These are phyloP conservation scores for Sporisorium graminicola DNA, from an alignment of 1,284 basidiomycete genomes.

Conservation along the genomic window DNA sequence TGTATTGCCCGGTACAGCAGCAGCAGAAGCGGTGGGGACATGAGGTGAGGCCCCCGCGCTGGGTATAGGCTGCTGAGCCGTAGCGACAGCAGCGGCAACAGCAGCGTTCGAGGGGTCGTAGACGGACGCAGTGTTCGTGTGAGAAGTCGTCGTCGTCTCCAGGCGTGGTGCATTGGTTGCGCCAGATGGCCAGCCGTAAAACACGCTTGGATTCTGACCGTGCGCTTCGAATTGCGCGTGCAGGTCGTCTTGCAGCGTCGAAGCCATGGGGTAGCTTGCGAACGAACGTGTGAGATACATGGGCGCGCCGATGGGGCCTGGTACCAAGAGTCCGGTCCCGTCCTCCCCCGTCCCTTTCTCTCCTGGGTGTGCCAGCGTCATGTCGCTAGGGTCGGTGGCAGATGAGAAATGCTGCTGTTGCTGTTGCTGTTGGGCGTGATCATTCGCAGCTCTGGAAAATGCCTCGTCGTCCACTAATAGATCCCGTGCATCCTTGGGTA, in stretches of 20 bases:
- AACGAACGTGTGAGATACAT: constrained; percentile 36
- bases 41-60: not conserved
- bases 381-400: not conserved
- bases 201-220: constrained; percentile 27
- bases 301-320: constrained; percentile 45
- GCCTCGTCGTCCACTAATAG: not conserved
- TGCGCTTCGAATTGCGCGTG: constrained; percentile 37
- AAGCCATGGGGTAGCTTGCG: constrained; percentile 16
- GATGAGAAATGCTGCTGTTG: not conserved
- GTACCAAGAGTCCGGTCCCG: constrained; percentile 14
- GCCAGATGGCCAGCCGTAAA: constrained; percentile 31
- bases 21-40: not conserved
- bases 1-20: not conserved
- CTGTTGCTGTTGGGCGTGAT: not conserved
- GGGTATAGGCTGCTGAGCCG: not conserved
- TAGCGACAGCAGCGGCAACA: not conserved
- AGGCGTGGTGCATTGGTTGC: not conserved
- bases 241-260: constrained; percentile 31
- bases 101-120: not conserved
- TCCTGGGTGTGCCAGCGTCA: constrained; percentile 5
- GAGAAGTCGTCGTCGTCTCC: not conserved
- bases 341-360: constrained; percentile 9
- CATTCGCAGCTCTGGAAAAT: not conserved
- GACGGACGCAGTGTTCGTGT: not conserved
- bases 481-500: constrained; percentile 11